Percentiles rank a stretch among this genome's conserved stretches.
These are phyloP conservation scores for Plasmodium vinckei DNA, from an alignment of 169 alveolate genomes.

Conservation along the genomic window DNA sequence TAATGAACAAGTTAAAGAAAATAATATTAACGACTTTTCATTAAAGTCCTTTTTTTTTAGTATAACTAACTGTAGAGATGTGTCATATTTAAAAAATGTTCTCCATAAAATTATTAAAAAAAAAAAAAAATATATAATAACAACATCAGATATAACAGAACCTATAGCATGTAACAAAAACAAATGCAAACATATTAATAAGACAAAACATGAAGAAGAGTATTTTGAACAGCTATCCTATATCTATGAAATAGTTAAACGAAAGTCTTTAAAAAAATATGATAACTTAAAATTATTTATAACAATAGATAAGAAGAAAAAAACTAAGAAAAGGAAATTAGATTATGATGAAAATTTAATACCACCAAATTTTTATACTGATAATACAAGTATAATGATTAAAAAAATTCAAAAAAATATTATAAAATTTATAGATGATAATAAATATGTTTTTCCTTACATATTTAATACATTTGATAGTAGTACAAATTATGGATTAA, in stretches of 20 bases:
- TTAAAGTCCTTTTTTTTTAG: background rate
- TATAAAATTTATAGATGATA: conserved; percentile 56
- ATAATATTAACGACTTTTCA: background rate
- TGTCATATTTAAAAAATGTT: background rate
- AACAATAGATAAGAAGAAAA: conserved; percentile 29
- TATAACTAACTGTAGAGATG: background rate
- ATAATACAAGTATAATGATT: background rate
- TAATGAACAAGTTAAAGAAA: background rate
- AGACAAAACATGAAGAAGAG: background rate
- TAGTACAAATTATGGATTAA: background rate
- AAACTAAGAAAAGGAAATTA: conserved; percentile 38
- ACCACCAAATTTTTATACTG: background rate
- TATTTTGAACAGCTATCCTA: background rate
- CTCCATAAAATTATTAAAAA: conserved; percentile 22
- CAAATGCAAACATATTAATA: background rate
- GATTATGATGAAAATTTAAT: conserved; percentile 23
- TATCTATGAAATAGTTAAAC: conserved; percentile 32
- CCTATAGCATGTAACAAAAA: background rate
- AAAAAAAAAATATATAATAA: background rate
- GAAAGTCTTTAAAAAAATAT: conserved; percentile 20
- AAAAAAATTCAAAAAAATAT: conserved; percentile 17
- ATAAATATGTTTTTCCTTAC: conserved; percentile 62
- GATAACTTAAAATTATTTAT: conserved; percentile 29
- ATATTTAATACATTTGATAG: conserved; percentile 52
- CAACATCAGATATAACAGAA: background rate